Evolutionary conservation across 306 rosid species (phyloP).

Genomic region (Cucurbita maxima): DNA sequence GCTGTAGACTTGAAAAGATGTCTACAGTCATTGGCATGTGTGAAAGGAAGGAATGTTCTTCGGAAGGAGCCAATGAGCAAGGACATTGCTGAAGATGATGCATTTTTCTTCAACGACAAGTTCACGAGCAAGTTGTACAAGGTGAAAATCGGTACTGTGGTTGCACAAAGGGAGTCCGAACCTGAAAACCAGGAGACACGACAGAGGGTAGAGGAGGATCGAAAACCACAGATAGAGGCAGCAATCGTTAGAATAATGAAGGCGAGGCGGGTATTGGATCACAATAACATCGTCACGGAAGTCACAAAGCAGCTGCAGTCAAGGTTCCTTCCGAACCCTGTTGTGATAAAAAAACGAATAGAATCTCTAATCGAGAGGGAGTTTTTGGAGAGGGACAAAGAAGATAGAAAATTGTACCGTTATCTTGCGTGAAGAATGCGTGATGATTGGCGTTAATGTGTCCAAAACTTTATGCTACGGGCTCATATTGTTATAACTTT

Average conservation of each 20-base stretch:
- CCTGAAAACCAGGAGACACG: constrained; percentile 78
- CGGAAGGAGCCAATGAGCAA: constrained; percentile 76
- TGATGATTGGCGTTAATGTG: background rate
- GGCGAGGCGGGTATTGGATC: constrained; percentile 56
- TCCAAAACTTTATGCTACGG: constrained; percentile 6
- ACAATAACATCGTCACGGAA: constrained; percentile 69
- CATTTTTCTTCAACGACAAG: constrained; percentile 54
- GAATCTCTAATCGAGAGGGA: constrained; percentile 88
- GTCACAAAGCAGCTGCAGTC: constrained; percentile 71
- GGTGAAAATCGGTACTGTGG: constrained; percentile 82
- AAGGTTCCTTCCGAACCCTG: constrained; percentile 55
- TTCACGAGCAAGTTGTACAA: constrained; percentile 56
- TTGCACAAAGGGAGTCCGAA: constrained; percentile 68
- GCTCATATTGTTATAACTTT: constrained; percentile 8
- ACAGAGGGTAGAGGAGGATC: constrained; percentile 73
- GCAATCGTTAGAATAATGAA: constrained; percentile 82
- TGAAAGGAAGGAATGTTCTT: constrained; percentile 75
- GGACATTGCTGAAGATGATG: constrained; percentile 63
- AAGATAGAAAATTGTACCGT: constrained; percentile 48
- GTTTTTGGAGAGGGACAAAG: constrained; percentile 60
- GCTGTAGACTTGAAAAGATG: constrained; percentile 63
- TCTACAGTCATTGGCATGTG: constrained; percentile 74
- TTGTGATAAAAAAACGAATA: constrained; percentile 63
- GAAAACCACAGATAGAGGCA: constrained; percentile 80
- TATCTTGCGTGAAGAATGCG: constrained; percentile 43